Base-by-base conservation (phyloP, 441 rosid species). In the Capsella rubella region DNA sequence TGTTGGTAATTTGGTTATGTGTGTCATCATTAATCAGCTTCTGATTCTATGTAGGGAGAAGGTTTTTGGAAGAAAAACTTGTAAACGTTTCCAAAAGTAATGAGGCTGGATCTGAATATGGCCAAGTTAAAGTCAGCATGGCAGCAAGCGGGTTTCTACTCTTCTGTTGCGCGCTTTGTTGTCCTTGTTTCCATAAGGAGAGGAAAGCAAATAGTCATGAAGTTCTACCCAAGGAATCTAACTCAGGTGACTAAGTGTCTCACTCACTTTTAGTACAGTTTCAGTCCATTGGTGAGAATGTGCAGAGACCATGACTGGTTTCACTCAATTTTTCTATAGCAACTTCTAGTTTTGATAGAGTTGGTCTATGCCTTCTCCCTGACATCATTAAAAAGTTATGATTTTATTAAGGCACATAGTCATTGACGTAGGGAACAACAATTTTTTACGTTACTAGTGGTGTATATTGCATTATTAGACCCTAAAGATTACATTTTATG, bases 151-250 rank as follows among this genome's bases (percentile, higher is more conserved):
- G 92, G 74, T 43, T 87, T 67, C 67, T 87, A 67, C 67, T 80
- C 39, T 32, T 87, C 34, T 85, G 86, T 65, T 92, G 97, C 51
- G 80, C 59, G 63, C 25, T 86, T 42, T 75, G 87, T 56, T 92
- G 92, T 65, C 95, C 95, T 35, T 89, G 99, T 75, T 66, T 90
- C 74, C 81, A 82, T 43, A 83, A 79, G 78, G 91, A 81, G 84
- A 90, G 77, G 81, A 92, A 82, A 82, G 85, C 86, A 73, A 78
- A 87, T 79, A 70, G 84, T 5, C 89, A 81, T 66, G 51, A 86
- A 72, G 90, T 88, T 79, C 87, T 85, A 64, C 69, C 84, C 3
- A 91, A 82, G 81, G 96, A 88, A 47, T 77, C 71, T 56, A 76
- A 77, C 83, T 84, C 93, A 79, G 78, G 99, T 95, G 67, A 87